A percentile compares a stretch with the other conserved stretches of the same genome.
phyloP scores from a whole-genome alignment of 805 yeast genomes.

The Kodamaea hsintzibuensis region DNA sequence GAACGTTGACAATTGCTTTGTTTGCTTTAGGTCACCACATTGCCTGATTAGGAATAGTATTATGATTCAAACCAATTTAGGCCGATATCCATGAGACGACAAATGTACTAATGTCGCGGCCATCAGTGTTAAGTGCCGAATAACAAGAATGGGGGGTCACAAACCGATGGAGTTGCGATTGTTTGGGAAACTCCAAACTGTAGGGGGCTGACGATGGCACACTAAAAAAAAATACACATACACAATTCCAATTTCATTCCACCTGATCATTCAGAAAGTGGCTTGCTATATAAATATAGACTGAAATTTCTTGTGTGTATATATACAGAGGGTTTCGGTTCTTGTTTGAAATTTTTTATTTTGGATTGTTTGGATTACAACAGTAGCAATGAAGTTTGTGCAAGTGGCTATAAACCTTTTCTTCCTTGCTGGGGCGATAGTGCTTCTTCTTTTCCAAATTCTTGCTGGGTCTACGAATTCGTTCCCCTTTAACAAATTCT shows the following conservation, averaged over 20 bases:
- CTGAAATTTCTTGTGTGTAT: constrained; percentile 4
- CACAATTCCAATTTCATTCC: constrained; percentile 4
- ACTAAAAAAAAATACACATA: not conserved
- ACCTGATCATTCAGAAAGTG: constrained; percentile 7
- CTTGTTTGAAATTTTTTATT: not conserved
- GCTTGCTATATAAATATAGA: constrained; percentile 8
- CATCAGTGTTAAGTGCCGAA: not conserved
- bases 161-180: not conserved
- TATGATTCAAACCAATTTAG: not conserved
- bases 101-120: not conserved
- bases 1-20: not conserved
- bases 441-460: constrained; percentile 58
- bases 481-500: constrained; percentile 66
- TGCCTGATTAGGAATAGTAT: constrained; percentile 1
- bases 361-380: not conserved
- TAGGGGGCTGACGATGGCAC: not conserved
- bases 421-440: constrained; percentile 46
- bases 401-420: constrained; percentile 30
- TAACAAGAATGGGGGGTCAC: not conserved
- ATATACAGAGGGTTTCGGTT: not conserved
- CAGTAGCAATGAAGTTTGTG: constrained; percentile 7
- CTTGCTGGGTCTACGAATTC: constrained; percentile 63
- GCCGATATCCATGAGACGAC: constrained; percentile 4
- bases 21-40: not conserved
- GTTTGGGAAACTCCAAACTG: not conserved